Base-by-base conservation (phyloP, 2,329 filamentous ascomycete genomes). In the Colletotrichum sp. region DNA sequence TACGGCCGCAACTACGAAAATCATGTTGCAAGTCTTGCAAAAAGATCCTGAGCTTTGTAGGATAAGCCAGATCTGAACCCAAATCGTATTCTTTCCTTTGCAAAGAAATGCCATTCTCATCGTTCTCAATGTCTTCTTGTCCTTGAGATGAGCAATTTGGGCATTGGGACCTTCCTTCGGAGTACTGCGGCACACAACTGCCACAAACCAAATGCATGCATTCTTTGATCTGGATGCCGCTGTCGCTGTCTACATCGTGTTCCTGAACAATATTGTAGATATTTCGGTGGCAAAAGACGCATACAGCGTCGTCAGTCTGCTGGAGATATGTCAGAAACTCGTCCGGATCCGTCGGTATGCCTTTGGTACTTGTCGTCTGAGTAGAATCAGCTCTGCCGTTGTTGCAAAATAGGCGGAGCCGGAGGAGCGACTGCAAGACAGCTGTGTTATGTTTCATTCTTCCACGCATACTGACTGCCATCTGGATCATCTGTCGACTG, bases 301-400 rank as follows among this genome's bases (percentile, higher is more conserved):
- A 48, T 12, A 48, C 9, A 10, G 43, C 43, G 43, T 21, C 9
- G 7, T 48, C 43, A 1, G n/a, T 48, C n/a, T 48, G 43, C n/a
- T 48, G 43, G 43, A 48, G 43, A 3, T 48, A 48, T 9, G 16
- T 48, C 7, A 48, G 43, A 1, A 48, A 3, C 7, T 48, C n/a
- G 43, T 48, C 5, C 2, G 43, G 43, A 21, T 48, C 43, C n/a
- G 18, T 21, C 2, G 18, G 7, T 1, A 10, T 2, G 0, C 43
- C 18, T 18, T 21, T 18, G 16, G 2, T 8, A 4, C 5, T 21
- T 21, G 43, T 4, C 5, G 43, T 1, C 9, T 6, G 43, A 4
- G 0, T 0, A 0, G 5, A 21, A 48, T n/a, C 18, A 18, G n/a
- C 1, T 48, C 7, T 48, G 1, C 43, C 43, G 6, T 48, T 48